phyloP scores from a whole-genome alignment of 2,329 filamentous ascomycete species.

The Aureobasidium vineae region DNA sequence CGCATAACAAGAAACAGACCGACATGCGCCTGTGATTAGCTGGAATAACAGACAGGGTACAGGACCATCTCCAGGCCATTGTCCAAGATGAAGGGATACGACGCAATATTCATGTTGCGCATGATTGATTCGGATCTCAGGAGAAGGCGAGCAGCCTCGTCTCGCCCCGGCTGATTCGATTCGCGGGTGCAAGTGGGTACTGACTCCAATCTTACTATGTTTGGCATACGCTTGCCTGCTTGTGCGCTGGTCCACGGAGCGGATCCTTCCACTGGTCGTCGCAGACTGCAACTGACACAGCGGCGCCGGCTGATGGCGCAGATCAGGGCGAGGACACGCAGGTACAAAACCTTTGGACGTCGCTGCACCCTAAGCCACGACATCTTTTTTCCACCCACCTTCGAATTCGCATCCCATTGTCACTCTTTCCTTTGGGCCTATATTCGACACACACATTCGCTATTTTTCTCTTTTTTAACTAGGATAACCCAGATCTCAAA shows the following conservation, averaged over 20 bases:
- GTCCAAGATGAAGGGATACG: constrained; percentile 8
- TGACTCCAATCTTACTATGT: constrained; percentile 17
- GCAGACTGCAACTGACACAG: constrained; percentile 21
- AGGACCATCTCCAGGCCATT: not conserved
- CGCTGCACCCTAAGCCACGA: constrained; percentile 1
- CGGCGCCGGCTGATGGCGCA: constrained; percentile 13
- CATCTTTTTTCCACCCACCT: constrained; percentile 3
- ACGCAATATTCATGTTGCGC: constrained; percentile 15
- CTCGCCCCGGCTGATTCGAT: constrained; percentile 22
- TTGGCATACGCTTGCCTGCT: constrained; percentile 20
- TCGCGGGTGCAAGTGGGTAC: constrained; percentile 7
- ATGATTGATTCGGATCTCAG: constrained; percentile 15
- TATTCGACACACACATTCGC: constrained; percentile 16
- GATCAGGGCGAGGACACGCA: constrained; percentile 25
- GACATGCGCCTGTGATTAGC: constrained; percentile 4
- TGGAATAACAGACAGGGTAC: not conserved
- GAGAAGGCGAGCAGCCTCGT: constrained; percentile 2
- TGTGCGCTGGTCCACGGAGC: constrained; percentile 1
- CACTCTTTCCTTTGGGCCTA: constrained; percentile 22
- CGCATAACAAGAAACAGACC: constrained; percentile 10
- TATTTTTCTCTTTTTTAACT: not conserved
- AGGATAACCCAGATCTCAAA: constrained; percentile 9
- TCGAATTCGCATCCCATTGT: constrained; percentile 18
- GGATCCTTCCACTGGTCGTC: constrained; percentile 22
- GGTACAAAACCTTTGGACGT: constrained; percentile 23